A percentile compares a stretch with the other conserved stretches of the same genome.
Evolutionary conservation across 2,329 filamentous ascomycete genomes (phyloP).

Genomic region (Allantophomopsis cytisporea): DNA sequence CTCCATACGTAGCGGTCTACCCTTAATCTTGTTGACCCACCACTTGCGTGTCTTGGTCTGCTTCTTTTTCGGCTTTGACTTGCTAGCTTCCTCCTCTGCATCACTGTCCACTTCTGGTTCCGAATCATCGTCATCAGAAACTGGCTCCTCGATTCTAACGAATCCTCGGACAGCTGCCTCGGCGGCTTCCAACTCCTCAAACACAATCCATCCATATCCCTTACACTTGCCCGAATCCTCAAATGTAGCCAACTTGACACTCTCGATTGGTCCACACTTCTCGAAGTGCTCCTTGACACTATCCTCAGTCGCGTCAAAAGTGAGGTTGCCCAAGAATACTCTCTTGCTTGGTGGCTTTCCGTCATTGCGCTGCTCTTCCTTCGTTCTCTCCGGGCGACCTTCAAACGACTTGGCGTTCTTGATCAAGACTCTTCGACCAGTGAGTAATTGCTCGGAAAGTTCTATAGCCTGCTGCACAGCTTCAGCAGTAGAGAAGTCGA

Average conservation of each 20-base stretch:
- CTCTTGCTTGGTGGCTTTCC: constrained; percentile 59
- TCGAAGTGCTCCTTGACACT: constrained; percentile 69
- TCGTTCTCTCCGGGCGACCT: constrained; percentile 64
- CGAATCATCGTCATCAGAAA: constrained; percentile 19
- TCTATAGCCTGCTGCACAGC: constrained; percentile 63
- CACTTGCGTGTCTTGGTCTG: constrained; percentile 56
- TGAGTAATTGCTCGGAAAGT: constrained; percentile 71
- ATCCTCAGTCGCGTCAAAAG: constrained; percentile 71
- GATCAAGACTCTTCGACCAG: constrained; percentile 73
- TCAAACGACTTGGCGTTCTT: constrained; percentile 87
- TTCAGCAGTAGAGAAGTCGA: constrained; percentile 66
- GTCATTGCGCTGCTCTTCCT: constrained; percentile 15
- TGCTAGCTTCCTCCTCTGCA: constrained; percentile 16
- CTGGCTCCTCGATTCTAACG: constrained; percentile 48
- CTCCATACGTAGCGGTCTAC: constrained; percentile 74
- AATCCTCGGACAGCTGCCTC: constrained; percentile 71
- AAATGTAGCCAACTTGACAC: constrained; percentile 85
- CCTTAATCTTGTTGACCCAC: constrained; percentile 76
- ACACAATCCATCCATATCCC: constrained; percentile 91
- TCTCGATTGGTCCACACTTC: constrained; percentile 71
- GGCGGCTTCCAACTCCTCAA: constrained; percentile 65
- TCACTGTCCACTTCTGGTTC: constrained; percentile 18
- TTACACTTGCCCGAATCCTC: constrained; percentile 97
- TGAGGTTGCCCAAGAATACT: constrained; percentile 83
- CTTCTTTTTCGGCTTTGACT: constrained; percentile 39